Evolutionary conservation across 306 rosid species (phyloP).

Genomic region (Albizia julibrissin): DNA sequence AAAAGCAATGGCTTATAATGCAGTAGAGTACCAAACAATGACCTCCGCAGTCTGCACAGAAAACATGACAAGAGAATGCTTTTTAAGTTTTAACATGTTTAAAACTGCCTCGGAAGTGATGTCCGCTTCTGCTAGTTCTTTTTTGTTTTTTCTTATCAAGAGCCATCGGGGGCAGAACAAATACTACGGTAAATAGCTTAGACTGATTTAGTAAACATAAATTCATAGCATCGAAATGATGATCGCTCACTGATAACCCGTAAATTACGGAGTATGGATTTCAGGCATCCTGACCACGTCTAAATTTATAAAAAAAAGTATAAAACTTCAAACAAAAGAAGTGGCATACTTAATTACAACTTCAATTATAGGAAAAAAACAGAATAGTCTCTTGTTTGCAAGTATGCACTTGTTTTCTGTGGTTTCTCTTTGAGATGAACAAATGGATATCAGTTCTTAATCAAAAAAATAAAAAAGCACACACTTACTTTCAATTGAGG

Average conservation of each 20-base stretch:
- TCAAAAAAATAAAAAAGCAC: background rate
- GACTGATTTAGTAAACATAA: background rate
- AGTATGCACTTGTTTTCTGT: too few species aligned
- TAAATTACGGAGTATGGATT: background rate
- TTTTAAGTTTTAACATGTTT: background rate
- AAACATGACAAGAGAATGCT: background rate
- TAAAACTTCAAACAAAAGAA: background rate
- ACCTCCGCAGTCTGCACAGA: background rate
- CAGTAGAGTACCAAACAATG: background rate
- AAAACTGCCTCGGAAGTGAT: background rate
- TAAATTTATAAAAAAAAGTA: background rate
- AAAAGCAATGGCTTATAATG: background rate
- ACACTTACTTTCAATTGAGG: slow-evolving; percentile 82
- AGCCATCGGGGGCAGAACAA: background rate
- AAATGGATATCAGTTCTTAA: too few species aligned
- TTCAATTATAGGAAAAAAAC: background rate
- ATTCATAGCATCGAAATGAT: background rate
- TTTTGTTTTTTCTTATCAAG: background rate
- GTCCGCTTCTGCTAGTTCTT: background rate
- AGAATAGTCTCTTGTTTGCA: background rate
- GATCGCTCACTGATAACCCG: background rate
- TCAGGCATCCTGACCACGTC: background rate
- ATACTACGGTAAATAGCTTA: background rate
- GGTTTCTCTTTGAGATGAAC: too few species aligned
- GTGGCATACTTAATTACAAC: background rate